Evolutionary conservation across 352 stramenopile species (phyloP).

Genomic region (Phytophthora meadii): DNA sequence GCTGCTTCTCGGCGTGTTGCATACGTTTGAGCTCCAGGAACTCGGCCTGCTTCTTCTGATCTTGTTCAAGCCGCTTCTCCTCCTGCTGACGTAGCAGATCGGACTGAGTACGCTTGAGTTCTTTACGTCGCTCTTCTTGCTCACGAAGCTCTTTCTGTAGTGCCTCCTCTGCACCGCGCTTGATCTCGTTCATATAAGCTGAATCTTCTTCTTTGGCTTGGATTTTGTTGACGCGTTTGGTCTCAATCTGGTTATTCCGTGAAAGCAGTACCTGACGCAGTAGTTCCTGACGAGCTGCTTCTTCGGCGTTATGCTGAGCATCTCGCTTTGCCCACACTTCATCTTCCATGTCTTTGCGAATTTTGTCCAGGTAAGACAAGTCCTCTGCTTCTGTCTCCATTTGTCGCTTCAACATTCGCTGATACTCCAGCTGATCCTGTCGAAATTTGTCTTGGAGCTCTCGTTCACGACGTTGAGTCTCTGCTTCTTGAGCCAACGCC

Average conservation of each 20-base stretch:
- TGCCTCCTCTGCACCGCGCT: conserved; percentile 75
- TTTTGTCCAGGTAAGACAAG: conserved; percentile 65
- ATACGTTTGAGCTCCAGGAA: conserved; percentile 85
- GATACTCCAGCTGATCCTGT: conserved; percentile 78
- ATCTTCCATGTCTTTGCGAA: conserved; percentile 85
- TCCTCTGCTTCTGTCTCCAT: conserved; percentile 81
- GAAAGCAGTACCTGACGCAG: conserved; percentile 75
- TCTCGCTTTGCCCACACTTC: conserved; percentile 81
- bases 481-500: conserved; percentile 65
- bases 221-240: conserved; percentile 48
- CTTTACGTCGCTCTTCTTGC: conserved; percentile 65
- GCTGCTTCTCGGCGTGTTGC: conserved; percentile 75
- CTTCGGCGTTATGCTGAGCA: conserved; percentile 72
- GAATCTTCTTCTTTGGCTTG: conserved; percentile 57
- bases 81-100: conserved; percentile 71
- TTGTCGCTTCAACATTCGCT: conserved; percentile 74
- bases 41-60: conserved; percentile 70
- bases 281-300: conserved; percentile 74
- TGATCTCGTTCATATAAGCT: conserved; percentile 69
- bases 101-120: conserved; percentile 74
- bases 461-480: conserved; percentile 60
- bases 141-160: conserved; percentile 82
- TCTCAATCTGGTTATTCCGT: conserved; percentile 56
- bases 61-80: conserved; percentile 51
- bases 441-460: conserved; percentile 73